Evolutionary conservation across 805 yeast species (phyloP).

Genomic region (Schizosaccharomyces pombe): DNA sequence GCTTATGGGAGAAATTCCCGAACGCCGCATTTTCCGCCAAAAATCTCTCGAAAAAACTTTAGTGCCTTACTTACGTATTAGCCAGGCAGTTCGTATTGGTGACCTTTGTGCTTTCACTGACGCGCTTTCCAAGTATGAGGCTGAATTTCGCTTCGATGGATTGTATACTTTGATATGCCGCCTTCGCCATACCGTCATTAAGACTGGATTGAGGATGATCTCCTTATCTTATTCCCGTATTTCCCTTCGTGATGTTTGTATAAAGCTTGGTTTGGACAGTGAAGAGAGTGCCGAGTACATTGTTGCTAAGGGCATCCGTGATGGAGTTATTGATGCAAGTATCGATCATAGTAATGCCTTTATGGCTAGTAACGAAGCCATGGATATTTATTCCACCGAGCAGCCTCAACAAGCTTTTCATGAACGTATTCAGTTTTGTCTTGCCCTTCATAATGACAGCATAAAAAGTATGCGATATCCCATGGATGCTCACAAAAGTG

Average conservation of each 20-base stretch:
- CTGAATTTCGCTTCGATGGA: slow-evolving; percentile 44
- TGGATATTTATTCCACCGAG: slow-evolving; percentile 67
- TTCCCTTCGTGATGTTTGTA: slow-evolving; percentile 78
- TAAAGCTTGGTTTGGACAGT: slow-evolving; percentile 71
- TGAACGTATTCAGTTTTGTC: slow-evolving; percentile 82
- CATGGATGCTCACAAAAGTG: slow-evolving; percentile 25
- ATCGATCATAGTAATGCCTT: slow-evolving; percentile 76
- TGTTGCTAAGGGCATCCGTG: slow-evolving; percentile 88
- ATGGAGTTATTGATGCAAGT: slow-evolving; percentile 87
- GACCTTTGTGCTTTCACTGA: slow-evolving; percentile 62
- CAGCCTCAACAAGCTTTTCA: slow-evolving; percentile 75
- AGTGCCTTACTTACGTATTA: slow-evolving; percentile 62
- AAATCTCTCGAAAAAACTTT: slow-evolving; percentile 34
- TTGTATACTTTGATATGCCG: slow-evolving; percentile 67
- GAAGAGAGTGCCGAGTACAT: slow-evolving; percentile 94
- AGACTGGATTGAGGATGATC: slow-evolving; percentile 87
- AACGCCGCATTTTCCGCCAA: slow-evolving; percentile 55
- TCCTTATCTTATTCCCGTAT: slow-evolving; percentile 77
- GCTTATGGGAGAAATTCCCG: slow-evolving; percentile 92
- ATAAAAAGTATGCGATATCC: slow-evolving; percentile 93
- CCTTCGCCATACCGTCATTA: slow-evolving; percentile 87
- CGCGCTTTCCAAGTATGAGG: slow-evolving; percentile 39
- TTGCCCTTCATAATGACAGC: slow-evolving; percentile 70
- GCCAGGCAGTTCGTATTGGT: slow-evolving; percentile 81
- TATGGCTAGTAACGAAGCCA: slow-evolving; percentile 71